A percentile compares a stretch with the other conserved stretches of the same genome.
These are phyloP conservation scores for Aspergillus brunneoviolaceus DNA, from an alignment of 2,329 filamentous ascomycete genomes.

Conservation along the genomic window DNA sequence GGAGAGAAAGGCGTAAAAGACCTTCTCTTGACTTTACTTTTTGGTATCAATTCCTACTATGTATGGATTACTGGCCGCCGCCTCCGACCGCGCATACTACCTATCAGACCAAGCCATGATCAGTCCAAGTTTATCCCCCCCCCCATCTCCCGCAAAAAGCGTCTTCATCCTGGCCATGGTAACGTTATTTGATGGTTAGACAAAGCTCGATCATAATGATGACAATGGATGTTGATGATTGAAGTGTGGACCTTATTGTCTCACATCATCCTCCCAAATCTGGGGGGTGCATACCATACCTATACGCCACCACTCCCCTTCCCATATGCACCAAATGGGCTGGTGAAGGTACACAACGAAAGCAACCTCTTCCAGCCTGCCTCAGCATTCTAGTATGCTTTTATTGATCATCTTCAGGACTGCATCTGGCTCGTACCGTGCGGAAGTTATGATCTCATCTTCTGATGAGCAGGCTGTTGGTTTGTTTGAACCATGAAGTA, in stretches of 20 bases:
- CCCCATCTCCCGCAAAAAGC: background rate
- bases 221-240: background rate
- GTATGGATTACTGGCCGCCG: background rate
- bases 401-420: background rate
- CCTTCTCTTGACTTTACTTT: background rate
- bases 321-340: background rate
- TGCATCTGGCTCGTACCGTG: background rate
- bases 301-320: too few relatives aligned
- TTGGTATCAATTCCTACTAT: background rate
- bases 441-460: background rate
- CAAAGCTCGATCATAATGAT: slow-evolving; percentile 5
- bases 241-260: background rate
- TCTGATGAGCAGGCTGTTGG: background rate
- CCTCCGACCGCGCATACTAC: slow-evolving; percentile 3
- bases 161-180: background rate
- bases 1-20: background rate
- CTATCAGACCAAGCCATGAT: slow-evolving; percentile 3
- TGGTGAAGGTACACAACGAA: background rate
- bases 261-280: background rate
- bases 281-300: background rate
- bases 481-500: background rate
- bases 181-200: background rate
- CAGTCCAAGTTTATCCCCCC: background rate
- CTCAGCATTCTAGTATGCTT: background rate
- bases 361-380: background rate